Evolutionary conservation across 2,329 filamentous ascomycete species (phyloP), one percentile per base, ranked within the genome.

Genomic region (Zasmidium angulare): DNA sequence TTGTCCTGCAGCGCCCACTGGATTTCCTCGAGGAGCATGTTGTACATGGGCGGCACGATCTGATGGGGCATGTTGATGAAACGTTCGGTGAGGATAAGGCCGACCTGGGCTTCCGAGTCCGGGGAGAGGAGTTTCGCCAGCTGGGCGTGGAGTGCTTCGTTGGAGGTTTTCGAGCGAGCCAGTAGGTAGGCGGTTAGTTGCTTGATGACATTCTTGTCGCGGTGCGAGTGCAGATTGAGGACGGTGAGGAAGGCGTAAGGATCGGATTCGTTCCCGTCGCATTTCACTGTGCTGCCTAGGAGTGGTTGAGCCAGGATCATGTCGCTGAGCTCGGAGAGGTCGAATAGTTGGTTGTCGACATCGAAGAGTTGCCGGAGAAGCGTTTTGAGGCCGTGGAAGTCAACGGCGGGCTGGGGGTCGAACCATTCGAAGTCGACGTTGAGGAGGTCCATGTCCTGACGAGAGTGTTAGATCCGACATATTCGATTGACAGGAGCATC

Each of bases 401-500:
- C 95, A 69, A 96, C 84, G 7, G 89, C 86, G 1, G 90, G 83
- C 69, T 95, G 89, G 63, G 93, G 96, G 77, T 97, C 96, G 80
- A 98, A 99, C 90, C 92, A 98, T 79, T 99, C 95, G 71, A 99
- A 99, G 66, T 98, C 93, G 59, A 98, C 92, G 72, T 98, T 89
- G 66, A 99, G 86, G 75, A 93, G 89, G 73, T 96, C 90, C 71
- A 92, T 89, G 71, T 96, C 91, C 90, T 96, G 60, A 14, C 43
- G 52, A 53, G 11, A 19, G 12, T 40, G 2, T 7, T 58, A n/a
- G 66, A 24, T 63, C 23, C 11, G 14, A 48, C 2, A 1, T 20
- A 29, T 14, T 2, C 26, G 10, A 31, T 36, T 50, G 23, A 6
- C n/a, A n/a, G n/a, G n/a, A n/a, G n/a, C n/a, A n/a, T n/a, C n/a